phyloP scores from a whole-genome alignment of 495 filamentous ascomycete species.

The Bacidia gigantensis region DNA sequence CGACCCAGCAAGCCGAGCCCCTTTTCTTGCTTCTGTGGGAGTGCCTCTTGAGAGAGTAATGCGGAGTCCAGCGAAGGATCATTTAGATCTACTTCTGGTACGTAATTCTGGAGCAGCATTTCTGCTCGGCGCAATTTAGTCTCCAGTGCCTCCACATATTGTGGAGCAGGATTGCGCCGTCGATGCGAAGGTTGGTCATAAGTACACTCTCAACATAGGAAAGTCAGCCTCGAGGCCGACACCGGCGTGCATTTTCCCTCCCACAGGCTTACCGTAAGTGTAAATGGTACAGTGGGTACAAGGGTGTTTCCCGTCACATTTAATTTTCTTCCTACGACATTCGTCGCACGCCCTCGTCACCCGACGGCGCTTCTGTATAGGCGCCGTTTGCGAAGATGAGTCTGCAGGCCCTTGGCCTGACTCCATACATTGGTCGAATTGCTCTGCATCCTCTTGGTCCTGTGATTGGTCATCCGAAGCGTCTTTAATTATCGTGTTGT shows the following conservation, averaged over 20 bases:
- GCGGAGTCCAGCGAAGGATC: conserved; percentile 64
- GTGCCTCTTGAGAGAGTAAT: neutral
- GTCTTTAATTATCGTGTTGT: neutral
- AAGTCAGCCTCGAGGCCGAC: conserved; percentile 5
- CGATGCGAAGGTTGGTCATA: conserved; percentile 97
- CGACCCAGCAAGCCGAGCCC: neutral
- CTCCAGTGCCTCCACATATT: conserved; percentile 89
- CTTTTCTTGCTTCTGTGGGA: neutral
- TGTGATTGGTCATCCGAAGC: neutral
- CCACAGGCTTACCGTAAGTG: conserved; percentile 67
- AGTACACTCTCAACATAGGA: conserved; percentile 59
- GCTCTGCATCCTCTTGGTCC: neutral
- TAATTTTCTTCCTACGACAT: conserved; percentile 95
- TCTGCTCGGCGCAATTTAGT: conserved; percentile 73
- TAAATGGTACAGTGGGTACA: conserved; percentile 98
- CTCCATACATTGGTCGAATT: neutral
- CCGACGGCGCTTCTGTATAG: conserved; percentile 20
- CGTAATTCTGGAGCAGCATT: conserved; percentile 58
- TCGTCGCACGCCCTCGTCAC: conserved; percentile 50
- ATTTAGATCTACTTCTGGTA: conserved; percentile 73
- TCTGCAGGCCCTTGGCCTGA: neutral
- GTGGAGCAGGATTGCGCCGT: conserved; percentile 83
- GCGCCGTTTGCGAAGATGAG: neutral
- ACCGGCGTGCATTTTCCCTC: neutral
- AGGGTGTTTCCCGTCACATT: conserved; percentile 94